Evolutionary conservation across 345 rosid species (phyloP).

Genomic region (Euphorbia tirucalli): DNA sequence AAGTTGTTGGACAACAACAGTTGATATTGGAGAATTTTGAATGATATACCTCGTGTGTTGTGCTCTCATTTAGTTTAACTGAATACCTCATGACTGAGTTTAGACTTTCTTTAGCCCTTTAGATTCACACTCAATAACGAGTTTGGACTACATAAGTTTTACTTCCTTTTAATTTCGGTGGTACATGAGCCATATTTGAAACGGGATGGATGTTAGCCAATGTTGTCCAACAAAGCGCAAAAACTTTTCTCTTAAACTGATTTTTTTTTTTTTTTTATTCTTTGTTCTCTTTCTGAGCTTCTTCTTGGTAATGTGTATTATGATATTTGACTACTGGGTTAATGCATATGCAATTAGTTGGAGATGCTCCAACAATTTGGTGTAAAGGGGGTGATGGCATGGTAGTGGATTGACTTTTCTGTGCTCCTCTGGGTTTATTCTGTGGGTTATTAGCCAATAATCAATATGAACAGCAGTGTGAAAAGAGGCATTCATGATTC

Average conservation of each 20-base stretch:
- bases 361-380: too few species aligned
- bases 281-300: neutral
- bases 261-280: neutral
- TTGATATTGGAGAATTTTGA: neutral
- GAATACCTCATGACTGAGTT: neutral
- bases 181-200: neutral
- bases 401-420: too few species aligned
- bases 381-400: too few species aligned
- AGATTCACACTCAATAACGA: neutral
- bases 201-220: neutral
- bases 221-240: neutral
- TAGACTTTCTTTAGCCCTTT: neutral
- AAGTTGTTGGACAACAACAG: constrained; percentile 6
- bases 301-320: neutral
- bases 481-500: too few species aligned
- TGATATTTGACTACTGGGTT: neutral
- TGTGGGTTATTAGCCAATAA: too few species aligned
- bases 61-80: neutral
- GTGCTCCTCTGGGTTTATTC: too few species aligned
- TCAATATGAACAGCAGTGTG: too few species aligned
- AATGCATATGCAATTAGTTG: neutral
- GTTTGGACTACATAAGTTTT: neutral
- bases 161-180: neutral
- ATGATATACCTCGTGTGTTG: neutral
- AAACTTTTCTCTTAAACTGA: neutral